Base-by-base conservation (phyloP, 2,329 filamentous ascomycete species). In the Bipolaris gigantea region DNA sequence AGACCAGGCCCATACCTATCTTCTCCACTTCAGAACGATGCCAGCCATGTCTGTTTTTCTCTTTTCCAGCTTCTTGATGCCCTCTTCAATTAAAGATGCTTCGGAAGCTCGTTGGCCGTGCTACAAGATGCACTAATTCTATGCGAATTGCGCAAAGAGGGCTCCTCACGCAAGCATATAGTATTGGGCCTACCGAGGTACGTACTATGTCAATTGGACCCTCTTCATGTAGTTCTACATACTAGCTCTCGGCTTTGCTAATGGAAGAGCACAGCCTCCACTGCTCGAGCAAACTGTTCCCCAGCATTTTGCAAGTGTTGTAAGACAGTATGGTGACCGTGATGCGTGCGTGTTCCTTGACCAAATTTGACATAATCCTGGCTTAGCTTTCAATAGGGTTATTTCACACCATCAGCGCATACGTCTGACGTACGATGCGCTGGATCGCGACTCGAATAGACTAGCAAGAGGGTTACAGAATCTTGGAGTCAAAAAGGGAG, bases 371-470 rank as follows among this genome's bases (percentile, higher is more conserved):
- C 2, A 11, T 19, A 13, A 39, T 18, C 11, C 27, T 13, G 21
- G 53, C 53, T 66, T 42, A 58, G 36, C 27, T 16, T 27, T 13
- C 10, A 5, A 42, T 44, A 84, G 82, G 9, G 81, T 86, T 21
- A 77, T 87, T 48, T 85, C 80, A 1, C 79, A 78, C 42, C 77
- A 86, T 54, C 90, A 94, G 65, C 83, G 82, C 41, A 76, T 75
- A 2, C 80, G 78, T 1, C 78, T 95, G 51, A 93, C 87, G 0
- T 97, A 96, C 73, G 77, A 85, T 45, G 80, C 80, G 5, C 84
- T 99, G 9, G 90, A 97, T 72, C 76, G 81, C 2, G 81, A 85
- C 53, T 96, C 91, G 59, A 93, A 92, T 78, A 80, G 82, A 2
- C 79, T 96, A 8, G 91, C 92, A 1, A 78, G 82, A 46, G 89